Evolutionary conservation across 805 yeast genomes (phyloP).

Genomic region (Lachancea mirantina): DNA sequence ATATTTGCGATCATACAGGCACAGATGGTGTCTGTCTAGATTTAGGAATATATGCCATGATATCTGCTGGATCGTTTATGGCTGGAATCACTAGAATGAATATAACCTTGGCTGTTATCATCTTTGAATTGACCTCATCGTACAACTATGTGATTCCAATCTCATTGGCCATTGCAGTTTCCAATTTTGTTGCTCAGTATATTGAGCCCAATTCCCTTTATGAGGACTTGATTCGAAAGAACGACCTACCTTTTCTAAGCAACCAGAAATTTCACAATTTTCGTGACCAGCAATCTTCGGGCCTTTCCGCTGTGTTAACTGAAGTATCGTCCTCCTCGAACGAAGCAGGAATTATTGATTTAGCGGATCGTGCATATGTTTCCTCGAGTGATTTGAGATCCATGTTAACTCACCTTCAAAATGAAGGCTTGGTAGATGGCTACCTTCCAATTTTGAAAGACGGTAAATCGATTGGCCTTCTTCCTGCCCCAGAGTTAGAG

Average conservation of each 20-base stretch:
- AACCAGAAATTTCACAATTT: constrained; percentile 34
- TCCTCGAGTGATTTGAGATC: constrained; percentile 29
- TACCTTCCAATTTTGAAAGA: constrained; percentile 41
- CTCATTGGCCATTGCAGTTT: constrained; percentile 47
- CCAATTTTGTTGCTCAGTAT: constrained; percentile 49
- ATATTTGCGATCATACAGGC: constrained; percentile 14
- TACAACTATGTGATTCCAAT: constrained; percentile 52
- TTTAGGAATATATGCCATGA: constrained; percentile 46
- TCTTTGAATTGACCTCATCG: constrained; percentile 50
- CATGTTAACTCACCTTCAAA: constrained; percentile 35
- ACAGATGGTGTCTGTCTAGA: constrained; percentile 33
- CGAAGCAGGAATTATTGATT: constrained; percentile 30
- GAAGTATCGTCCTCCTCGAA: constrained; percentile 31
- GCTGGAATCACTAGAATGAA: constrained; percentile 53
- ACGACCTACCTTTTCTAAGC: constrained; percentile 49
- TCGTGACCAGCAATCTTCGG: constrained; percentile 16
- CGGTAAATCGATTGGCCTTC: constrained; percentile 36
- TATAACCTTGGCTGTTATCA: constrained; percentile 43
- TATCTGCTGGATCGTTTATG: constrained; percentile 52
- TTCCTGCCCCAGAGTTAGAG: constrained; percentile 47
- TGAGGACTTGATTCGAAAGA: constrained; percentile 39
- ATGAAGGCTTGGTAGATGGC: constrained; percentile 42
- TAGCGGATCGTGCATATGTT: constrained; percentile 32
- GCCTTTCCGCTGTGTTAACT: constrained; percentile 36
- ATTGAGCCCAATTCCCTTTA: constrained; percentile 46